A percentile compares a stretch with the other conserved stretches of the same genome.
Conservation (phyloP, 2,329 filamentous ascomycete species). For the Phyllosticta citriasiana region DNA sequence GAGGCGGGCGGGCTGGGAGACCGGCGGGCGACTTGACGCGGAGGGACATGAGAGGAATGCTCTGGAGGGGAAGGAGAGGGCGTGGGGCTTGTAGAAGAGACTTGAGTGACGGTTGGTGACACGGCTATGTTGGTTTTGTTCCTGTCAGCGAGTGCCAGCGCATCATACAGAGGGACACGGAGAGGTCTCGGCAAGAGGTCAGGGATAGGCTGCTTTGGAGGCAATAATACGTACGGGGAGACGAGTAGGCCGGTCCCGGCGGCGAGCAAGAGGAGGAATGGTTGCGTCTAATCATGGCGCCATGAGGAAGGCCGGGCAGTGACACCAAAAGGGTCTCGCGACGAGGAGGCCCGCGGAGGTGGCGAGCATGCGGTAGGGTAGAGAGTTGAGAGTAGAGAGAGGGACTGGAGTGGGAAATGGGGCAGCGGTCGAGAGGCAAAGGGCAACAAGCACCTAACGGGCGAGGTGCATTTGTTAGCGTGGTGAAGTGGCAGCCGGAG, state of each 20-base stretch:
- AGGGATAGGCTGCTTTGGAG: not conserved
- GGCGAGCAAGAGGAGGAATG: slow-evolving; percentile 39
- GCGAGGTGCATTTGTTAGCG: not conserved
- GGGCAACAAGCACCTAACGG: not conserved
- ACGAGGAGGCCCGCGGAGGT: not conserved
- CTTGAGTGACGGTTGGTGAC: slow-evolving; percentile 42
- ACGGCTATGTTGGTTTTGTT: slow-evolving; percentile 31
- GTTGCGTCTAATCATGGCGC: slow-evolving; percentile 26
- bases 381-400: not conserved
- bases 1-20: slow-evolving; percentile 47
- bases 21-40: slow-evolving; percentile 41
- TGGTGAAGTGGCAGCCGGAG: not conserved
- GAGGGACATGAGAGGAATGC: slow-evolving; percentile 42
- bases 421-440: not conserved
- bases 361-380: not conserved
- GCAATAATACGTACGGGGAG: slow-evolving; percentile 46
- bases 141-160: slow-evolving; percentile 26
- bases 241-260: slow-evolving; percentile 48
- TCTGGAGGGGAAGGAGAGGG: slow-evolving; percentile 43
- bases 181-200: slow-evolving; percentile 6
- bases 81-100: slow-evolving; percentile 45
- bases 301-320: slow-evolving; percentile 13
- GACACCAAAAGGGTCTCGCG: not conserved
- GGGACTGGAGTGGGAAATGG: not conserved
- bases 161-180: slow-evolving; percentile 29